Evolutionary conservation across 805 yeast species (phyloP), one percentile per base, ranked within the genome.

Genomic region (fission yeast (Schizosaccharomyces pombe)): DNA sequence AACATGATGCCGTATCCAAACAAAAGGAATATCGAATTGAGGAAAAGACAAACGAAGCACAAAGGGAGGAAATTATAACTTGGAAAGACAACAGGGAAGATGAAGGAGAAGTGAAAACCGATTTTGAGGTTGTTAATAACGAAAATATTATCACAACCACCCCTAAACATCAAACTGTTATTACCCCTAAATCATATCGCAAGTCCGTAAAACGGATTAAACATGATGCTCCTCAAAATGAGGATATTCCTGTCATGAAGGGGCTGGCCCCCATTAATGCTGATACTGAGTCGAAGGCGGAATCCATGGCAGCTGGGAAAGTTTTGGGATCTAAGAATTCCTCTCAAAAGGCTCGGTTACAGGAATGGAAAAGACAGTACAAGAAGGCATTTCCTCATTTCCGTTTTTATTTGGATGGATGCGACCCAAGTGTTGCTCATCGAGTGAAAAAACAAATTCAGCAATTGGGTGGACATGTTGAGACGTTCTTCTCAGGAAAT

Each of bases 351-450:
- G 47, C 54, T 9, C n/a, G 47, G 31, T 19, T 34, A 9, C 14
- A 16, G 22, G 47, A 33, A 34, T 52, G 54, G 54, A 19, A 19
- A 8, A 11, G 47, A 11, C 54, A 52, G 47, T 52, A 52, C n/a
- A 19, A 39, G 11, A 28, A 37, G 26, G 54, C 54, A 2, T 52
- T 52, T 52, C 54, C 54, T 9, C 19, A 22, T 6, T 52, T 52
- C 14, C 40, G 30, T 22, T 76, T 79, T 24, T 80, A 78, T 63
- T 78, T 80, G 57, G 86, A 80, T 64, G 67, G 65, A 16, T 63
- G 70, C 8, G 75, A 73, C 52, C 57, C 57, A 26, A 52, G 56
- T 29, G 52, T 56, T 19, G 57, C 57, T 28, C 68, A 63, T 40
- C 59, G 58, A 47, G 62, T 64, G 28, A 58, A 58, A 54, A 59